phyloP scores from a whole-genome alignment of 2,329 filamentous ascomycete species.

The Lithohypha guttulata region DNA sequence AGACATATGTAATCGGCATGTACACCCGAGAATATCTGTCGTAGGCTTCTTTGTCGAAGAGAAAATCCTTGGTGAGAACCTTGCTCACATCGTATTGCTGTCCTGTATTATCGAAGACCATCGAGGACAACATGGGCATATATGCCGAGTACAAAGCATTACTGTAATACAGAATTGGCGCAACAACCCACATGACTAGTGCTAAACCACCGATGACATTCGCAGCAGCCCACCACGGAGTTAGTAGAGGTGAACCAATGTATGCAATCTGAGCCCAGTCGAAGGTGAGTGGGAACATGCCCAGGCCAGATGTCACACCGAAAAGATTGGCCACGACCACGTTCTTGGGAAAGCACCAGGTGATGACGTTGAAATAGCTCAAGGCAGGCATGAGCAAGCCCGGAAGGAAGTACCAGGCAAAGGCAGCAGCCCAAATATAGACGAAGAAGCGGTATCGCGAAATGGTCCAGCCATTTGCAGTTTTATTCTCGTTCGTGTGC shows the following conservation, averaged over 20 bases:
- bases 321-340: constrained; percentile 81
- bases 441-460: constrained; percentile 79
- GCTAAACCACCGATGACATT: constrained; percentile 73
- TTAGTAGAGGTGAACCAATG: constrained; percentile 73
- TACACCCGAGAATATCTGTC: constrained; percentile 74
- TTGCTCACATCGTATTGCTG: constrained; percentile 69
- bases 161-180: constrained; percentile 64
- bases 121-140: constrained; percentile 74
- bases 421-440: constrained; percentile 57
- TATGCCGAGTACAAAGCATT: constrained; percentile 73
- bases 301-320: constrained; percentile 72
- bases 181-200: constrained; percentile 74
- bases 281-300: constrained; percentile 75
- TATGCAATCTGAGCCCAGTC: constrained; percentile 87
- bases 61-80: constrained; percentile 65
- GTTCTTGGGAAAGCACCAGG: constrained; percentile 78
- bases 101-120: constrained; percentile 77
- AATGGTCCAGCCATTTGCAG: constrained; percentile 71
- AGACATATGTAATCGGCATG: constrained; percentile 73
- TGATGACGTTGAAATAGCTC: constrained; percentile 80
- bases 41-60: constrained; percentile 69
- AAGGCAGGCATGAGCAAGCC: constrained; percentile 72
- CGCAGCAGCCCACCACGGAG: constrained; percentile 76
- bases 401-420: constrained; percentile 75
- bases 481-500: constrained; percentile 73